These are phyloP conservation scores for Ophiostoma sp. DNA, from an alignment of 2,329 filamentous ascomycete species.

Conservation along the genomic window DNA sequence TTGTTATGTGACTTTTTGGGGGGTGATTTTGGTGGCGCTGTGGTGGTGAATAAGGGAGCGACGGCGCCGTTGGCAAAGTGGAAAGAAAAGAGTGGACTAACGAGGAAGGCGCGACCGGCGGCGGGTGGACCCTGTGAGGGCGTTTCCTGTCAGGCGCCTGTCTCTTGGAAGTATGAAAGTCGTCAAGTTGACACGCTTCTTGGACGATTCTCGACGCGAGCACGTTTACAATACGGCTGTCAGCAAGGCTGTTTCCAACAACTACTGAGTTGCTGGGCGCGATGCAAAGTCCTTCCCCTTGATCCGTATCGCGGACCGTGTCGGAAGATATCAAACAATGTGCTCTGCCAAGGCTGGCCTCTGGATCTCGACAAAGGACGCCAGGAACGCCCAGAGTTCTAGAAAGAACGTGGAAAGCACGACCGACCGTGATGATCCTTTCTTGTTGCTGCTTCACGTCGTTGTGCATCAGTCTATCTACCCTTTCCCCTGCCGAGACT, in stretches of 20 bases:
- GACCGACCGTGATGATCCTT: neutral
- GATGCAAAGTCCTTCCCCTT: neutral
- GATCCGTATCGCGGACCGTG: neutral
- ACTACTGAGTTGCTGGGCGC: neutral
- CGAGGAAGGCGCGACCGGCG: neutral
- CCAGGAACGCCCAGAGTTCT: neutral
- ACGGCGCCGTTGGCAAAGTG: neutral
- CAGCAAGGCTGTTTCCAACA: neutral
- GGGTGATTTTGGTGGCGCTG: neutral
- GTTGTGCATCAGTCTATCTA: neutral
- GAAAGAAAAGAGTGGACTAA: neutral
- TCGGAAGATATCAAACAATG: slow-evolving; percentile 18
- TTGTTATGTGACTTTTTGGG: neutral
- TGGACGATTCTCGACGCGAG: neutral
- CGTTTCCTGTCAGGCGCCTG: neutral
- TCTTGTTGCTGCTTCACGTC: neutral
- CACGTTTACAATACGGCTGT: neutral
- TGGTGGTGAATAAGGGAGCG: neutral
- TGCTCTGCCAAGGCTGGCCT: slow-evolving; percentile 13
- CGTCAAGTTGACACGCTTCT: neutral
- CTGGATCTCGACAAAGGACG: neutral
- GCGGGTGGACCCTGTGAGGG: slow-evolving; percentile 12
- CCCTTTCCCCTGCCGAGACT: slow-evolving; percentile 14
- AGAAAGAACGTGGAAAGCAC: neutral
- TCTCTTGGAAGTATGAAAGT: neutral